Evolutionary conservation across 2,329 filamentous ascomycete genomes (phyloP).

Genomic region (Colletotrichum sp.): DNA sequence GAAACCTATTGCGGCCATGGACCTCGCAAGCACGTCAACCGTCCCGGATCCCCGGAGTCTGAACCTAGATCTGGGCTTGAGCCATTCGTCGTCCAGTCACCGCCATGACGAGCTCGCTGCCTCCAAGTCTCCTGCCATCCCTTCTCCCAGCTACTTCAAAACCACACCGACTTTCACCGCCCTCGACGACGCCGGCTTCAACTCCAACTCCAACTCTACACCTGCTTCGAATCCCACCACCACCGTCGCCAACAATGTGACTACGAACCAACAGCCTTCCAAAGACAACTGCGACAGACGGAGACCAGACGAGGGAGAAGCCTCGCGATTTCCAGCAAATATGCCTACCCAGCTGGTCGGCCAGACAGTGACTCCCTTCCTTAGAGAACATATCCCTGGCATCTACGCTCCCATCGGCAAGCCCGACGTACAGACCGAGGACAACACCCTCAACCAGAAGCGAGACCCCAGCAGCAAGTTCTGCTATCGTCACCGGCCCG

Average conservation of each 20-base stretch:
- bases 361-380: conserved; percentile 84
- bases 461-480: conserved; percentile 80
- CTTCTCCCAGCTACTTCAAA: conserved; percentile 13
- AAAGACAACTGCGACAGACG: conserved; percentile 55
- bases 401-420: conserved; percentile 84
- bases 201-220: neutral
- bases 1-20: conserved; percentile 19
- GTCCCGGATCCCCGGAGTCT: conserved; percentile 17
- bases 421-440: conserved; percentile 49
- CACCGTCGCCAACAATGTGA: conserved; percentile 14
- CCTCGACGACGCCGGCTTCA: neutral
- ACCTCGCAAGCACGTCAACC: conserved; percentile 20
- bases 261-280: conserved; percentile 19
- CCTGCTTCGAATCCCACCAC: neutral
- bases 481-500: conserved; percentile 94
- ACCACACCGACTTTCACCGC: conserved; percentile 14
- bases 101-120: neutral
- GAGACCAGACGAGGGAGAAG: conserved; percentile 54
- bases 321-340: conserved; percentile 52
- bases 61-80: conserved; percentile 1
- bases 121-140: neutral
- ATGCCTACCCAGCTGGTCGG: conserved; percentile 72
- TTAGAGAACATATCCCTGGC: conserved; percentile 87
- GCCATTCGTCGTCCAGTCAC: conserved; percentile 13
- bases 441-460: conserved; percentile 22